A percentile compares a stretch with the other conserved stretches of the same genome.
Evolutionary conservation across 1,284 basidiomycete species (phyloP).

Genomic region (Austropuccinia psidii): DNA sequence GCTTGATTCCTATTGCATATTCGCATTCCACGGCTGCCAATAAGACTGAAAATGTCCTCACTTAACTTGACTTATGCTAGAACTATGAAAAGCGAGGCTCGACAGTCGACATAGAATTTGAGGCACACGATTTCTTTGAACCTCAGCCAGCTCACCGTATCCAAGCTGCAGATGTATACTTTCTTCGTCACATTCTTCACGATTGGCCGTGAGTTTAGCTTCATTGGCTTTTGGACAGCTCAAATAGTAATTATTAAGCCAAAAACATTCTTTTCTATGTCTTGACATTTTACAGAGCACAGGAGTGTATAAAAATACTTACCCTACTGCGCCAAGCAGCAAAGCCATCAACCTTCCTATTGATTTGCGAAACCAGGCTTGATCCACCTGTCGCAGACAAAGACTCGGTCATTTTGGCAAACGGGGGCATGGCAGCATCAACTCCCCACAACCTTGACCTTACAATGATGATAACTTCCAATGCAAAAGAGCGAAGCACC

Average conservation of each 20-base stretch:
- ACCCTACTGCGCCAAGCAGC: not conserved
- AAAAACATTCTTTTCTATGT: not conserved
- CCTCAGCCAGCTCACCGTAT: not conserved
- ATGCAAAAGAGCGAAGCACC: not conserved
- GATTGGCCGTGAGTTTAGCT: conserved; percentile 8
- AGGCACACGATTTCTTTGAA: not conserved
- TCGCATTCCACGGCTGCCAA: not conserved
- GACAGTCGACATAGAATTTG: conserved; percentile 2
- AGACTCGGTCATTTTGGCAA: not conserved
- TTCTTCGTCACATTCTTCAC: conserved; percentile 12
- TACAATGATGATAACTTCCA: not conserved
- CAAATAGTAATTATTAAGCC: too few species aligned
- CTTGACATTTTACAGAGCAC: not conserved
- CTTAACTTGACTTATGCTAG: not conserved
- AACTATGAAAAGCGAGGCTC: not conserved
- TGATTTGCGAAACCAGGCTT: not conserved
- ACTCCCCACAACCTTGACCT: not conserved
- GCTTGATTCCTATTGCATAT: too few species aligned
- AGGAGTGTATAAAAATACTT: not conserved
- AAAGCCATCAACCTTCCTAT: not conserved
- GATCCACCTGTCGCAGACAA: not conserved
- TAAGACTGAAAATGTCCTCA: not conserved
- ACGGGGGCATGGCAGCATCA: not conserved
- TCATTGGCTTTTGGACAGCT: too few species aligned
- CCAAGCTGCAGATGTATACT: not conserved